A percentile compares a stretch with the other conserved stretches of the same genome.
These are phyloP conservation scores for Mycosphaerelloides madeirae DNA, from an alignment of 2,329 filamentous ascomycete genomes.

Conservation along the genomic window DNA sequence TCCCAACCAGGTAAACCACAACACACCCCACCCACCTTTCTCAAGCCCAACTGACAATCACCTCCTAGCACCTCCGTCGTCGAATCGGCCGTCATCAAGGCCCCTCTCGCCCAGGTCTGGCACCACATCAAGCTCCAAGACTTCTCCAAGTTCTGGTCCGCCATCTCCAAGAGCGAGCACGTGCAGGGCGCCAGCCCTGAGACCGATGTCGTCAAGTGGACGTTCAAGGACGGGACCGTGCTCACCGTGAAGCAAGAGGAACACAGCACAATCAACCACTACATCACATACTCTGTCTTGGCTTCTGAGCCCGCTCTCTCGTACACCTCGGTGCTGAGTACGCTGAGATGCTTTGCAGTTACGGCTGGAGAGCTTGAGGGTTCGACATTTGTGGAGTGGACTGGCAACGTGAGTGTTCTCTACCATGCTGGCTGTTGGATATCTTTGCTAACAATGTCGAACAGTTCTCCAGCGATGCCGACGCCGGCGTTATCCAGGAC, in stretches of 20 bases:
- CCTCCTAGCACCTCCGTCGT: slow-evolving; percentile 51
- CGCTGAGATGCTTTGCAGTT: slow-evolving; percentile 60
- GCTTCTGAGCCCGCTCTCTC: slow-evolving; percentile 59
- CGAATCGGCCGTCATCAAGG: slow-evolving; percentile 64
- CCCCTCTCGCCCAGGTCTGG: slow-evolving; percentile 63
- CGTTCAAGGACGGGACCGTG: slow-evolving; percentile 64
- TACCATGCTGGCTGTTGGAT: not conserved
- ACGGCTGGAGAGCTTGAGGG: slow-evolving; percentile 62
- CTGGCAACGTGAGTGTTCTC: slow-evolving; percentile 3
- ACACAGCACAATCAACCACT: slow-evolving; percentile 68
- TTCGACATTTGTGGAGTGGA: slow-evolving; percentile 65
- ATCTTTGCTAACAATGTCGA: slow-evolving; percentile 17
- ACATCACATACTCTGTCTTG: slow-evolving; percentile 70
- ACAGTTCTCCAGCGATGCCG: slow-evolving; percentile 66
- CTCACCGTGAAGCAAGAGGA: slow-evolving; percentile 72
- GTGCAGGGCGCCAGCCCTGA: slow-evolving; percentile 58
- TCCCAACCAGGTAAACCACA: too few relatives aligned
- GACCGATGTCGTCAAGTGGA: slow-evolving; percentile 60
- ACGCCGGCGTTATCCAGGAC: slow-evolving; percentile 67
- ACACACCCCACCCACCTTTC: too few relatives aligned
- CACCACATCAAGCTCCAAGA: slow-evolving; percentile 69
- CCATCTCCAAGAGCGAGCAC: slow-evolving; percentile 57
- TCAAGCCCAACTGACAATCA: not conserved
- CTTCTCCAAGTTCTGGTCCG: slow-evolving; percentile 63
- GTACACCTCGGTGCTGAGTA: slow-evolving; percentile 64